Evolutionary conservation across 2,329 filamentous ascomycete genomes (phyloP).

Genomic region (Arthrobotrys sphaeroides): DNA sequence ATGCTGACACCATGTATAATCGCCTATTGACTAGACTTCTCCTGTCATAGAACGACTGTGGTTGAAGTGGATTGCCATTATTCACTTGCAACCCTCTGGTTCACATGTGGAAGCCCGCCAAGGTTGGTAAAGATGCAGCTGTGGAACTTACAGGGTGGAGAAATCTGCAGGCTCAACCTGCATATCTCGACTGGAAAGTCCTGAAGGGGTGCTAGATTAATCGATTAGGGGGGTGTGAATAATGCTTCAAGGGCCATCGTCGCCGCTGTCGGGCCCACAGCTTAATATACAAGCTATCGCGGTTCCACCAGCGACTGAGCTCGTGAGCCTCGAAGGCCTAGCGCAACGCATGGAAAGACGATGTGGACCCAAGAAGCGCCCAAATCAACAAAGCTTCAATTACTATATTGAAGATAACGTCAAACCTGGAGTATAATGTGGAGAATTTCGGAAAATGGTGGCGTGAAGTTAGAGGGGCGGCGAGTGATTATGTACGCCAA

Average conservation of each 20-base stretch:
- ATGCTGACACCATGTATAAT: background rate
- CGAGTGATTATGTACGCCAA: background rate
- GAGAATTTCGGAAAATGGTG: background rate
- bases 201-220: background rate
- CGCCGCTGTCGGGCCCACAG: background rate
- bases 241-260: background rate
- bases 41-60: background rate
- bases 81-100: conserved; percentile 1
- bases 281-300: background rate
- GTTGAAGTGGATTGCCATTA: background rate
- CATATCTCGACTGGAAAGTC: conserved; percentile 8
- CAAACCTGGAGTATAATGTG: background rate
- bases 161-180: conserved; percentile 9
- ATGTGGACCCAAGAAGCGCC: background rate
- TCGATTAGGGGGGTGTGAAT: background rate
- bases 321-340: background rate
- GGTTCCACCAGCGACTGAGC: background rate
- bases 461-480: background rate
- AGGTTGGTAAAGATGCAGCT: background rate
- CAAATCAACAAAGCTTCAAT: background rate
- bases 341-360: background rate
- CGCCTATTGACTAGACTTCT: background rate
- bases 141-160: background rate
- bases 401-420: background rate
- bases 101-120: conserved; percentile 29